Base-by-base conservation (phyloP, 768 basidiomycete genomes). In the Termitomyces sp. region DNA sequence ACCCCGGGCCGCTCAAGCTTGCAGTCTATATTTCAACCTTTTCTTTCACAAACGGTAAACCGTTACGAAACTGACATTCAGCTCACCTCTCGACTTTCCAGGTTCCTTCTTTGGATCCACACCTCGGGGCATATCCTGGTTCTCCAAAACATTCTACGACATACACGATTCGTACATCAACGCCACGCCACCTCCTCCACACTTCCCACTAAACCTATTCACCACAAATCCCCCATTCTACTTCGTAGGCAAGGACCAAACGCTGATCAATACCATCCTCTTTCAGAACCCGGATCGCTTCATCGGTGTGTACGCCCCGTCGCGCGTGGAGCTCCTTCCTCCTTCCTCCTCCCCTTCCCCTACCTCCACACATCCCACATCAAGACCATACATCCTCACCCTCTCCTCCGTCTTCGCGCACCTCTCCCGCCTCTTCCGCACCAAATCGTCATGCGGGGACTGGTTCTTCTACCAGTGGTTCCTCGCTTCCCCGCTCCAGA, bases 71-170 rank as follows among this genome's bases (percentile, higher is more conserved):
- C 6, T 8, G 7, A 44, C 24, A 6, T 39, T 3, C 24, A 13
- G 5, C 26, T 24, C 9, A 20, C 26, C 0, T 3, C 16, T n/a
- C 10, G n/a, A 42, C 6, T 46, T 14, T 45, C 14, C 59, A 83
- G 83, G 81, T n/a, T 82, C 83, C 0, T 84, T 84, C 65, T 85
- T 85, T 56, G 84, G 84, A 9, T 82, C 82, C 10, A 66, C 75
- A 0, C 78, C 77, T 2, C 39, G 62, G 9, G 72, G 80, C 0
- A 67, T 84, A 30, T 60, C 71, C 5, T 83, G 81, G 82, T 84
- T 73, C 69, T 64, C 73, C 0, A 55, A 67, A 14, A 67, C 69
- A 1, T 86, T 76, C 65, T 85, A 82, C 64, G 69, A 74, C 0
- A 80, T 80, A 58, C 84, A 84, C 66, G 72, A 83, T 65, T 57